Evolutionary conservation across 2,329 filamentous ascomycete species (phyloP).

Genomic region (Sphaceloma murrayae): DNA sequence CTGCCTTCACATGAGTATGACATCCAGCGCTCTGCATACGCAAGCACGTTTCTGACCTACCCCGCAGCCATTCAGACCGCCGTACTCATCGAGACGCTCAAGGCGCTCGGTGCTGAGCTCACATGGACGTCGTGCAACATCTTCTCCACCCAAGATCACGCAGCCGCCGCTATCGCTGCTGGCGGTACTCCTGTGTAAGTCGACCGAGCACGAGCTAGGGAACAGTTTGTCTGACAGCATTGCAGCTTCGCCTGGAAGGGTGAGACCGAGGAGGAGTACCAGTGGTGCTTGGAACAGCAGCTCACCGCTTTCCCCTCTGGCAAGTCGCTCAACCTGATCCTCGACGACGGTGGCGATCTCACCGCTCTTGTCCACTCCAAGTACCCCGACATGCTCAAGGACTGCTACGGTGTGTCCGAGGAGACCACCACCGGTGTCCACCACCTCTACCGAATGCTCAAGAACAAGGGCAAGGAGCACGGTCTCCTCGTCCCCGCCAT

Average conservation of each 20-base stretch:
- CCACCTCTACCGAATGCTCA: constrained; percentile 98
- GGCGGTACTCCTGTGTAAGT: constrained; percentile 67
- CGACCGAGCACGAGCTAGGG: constrained; percentile 28
- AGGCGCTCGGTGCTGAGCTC: constrained; percentile 88
- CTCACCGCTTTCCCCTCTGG: constrained; percentile 91
- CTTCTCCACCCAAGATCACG: constrained; percentile 98
- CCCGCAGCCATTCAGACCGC: constrained; percentile 83
- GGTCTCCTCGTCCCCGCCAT: constrained; percentile 82
- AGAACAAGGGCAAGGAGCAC: constrained; percentile 57
- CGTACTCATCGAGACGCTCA: constrained; percentile 97
- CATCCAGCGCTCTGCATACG: not conserved
- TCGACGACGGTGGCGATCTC: constrained; percentile 96
- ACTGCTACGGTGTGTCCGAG: constrained; percentile 96
- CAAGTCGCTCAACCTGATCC: constrained; percentile 96
- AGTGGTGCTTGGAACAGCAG: constrained; percentile 99
- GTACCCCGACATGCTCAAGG: constrained; percentile 97
- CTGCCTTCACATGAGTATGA: constrained; percentile 90
- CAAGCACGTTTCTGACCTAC: not conserved
- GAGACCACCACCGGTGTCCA: constrained; percentile 99
- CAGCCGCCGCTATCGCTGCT: constrained; percentile 92
- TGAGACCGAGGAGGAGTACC: constrained; percentile 99
- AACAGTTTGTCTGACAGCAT: constrained; percentile 25
- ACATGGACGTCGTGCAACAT: constrained; percentile 99
- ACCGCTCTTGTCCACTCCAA: constrained; percentile 94
- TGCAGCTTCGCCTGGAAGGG: constrained; percentile 62